Base-by-base conservation (phyloP, 176 grass and related monocot species). In the Raddia guianensis region DNA sequence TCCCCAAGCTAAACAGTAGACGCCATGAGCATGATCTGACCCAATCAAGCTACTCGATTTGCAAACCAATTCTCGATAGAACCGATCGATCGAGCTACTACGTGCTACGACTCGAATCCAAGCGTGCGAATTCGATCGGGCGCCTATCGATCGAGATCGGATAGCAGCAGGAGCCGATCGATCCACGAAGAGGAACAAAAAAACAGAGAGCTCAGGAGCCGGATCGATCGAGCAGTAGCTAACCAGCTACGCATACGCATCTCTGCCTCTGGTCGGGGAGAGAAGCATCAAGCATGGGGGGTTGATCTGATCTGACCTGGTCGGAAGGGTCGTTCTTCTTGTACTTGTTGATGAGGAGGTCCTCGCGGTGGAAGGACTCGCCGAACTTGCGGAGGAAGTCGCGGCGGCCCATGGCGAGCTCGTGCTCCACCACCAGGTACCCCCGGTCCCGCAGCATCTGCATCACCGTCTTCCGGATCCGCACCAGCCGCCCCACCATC, bases 381-480 rank as follows among this genome's bases (percentile, higher is more conserved):
- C 95, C 95, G 74, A 91, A 98, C 84, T 92, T 94, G 81, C 84
- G 75, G 70, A 78, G 44, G 82, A 98, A 98, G 79, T 94, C 92
- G 81, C 48, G 62, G 79, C 83, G 91, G 83, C 33, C 76, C 84
- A 86, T 81, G 86, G 81, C 72, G 19, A 98, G 87, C 88, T 98
- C 95, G 77, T 79, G 91, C 53, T 98, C 95, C 75, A 91, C 74
- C 83, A 94, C 95, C 80, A 98, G 80, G 83, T 98, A 98, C 34
- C 90, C 88, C 64, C 95, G 75, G 83, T 98, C 95, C 5, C 86
- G 85, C 77, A 98, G 90, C 92, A 98, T 98, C 88, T 89, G 86
- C 95, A 98, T 98, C 88, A 98, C 95, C 74, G 95, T 98, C 37
- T 67, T 73, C 60, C 95, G 85, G 70, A 98, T 89, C 78, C 95